Evolutionary conservation across 768 basidiomycete genomes (phyloP).

Genomic region (Sarcomyxa edulis): DNA sequence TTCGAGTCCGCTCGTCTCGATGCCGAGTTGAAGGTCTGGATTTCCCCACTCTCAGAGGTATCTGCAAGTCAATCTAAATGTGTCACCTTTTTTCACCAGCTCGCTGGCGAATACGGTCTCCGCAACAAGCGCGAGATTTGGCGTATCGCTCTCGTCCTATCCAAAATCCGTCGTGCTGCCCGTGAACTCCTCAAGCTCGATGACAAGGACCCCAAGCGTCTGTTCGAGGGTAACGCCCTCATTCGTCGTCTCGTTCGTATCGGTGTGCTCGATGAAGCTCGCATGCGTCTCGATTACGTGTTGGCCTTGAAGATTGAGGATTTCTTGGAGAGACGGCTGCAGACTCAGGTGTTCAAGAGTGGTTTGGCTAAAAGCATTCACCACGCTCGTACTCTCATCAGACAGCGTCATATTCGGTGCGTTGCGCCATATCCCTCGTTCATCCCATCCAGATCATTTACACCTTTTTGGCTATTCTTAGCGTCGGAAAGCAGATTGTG

Average conservation of each 20-base stretch:
- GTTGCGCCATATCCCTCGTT: constrained; percentile 18
- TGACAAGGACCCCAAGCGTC: constrained; percentile 98
- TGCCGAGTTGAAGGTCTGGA: constrained; percentile 90
- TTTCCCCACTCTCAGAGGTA: constrained; percentile 3
- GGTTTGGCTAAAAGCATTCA: constrained; percentile 98
- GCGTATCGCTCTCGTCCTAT: constrained; percentile 96
- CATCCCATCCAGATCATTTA: not conserved
- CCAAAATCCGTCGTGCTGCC: constrained; percentile 99
- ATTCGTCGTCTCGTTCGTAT: constrained; percentile 96
- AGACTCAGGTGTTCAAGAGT: constrained; percentile 99
- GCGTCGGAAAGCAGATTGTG: constrained; percentile 98
- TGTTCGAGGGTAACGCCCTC: constrained; percentile 98
- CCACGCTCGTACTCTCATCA: constrained; percentile 96
- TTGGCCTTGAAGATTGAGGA: constrained; percentile 98
- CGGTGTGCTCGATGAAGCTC: constrained; percentile 97
- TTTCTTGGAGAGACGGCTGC: constrained; percentile 98
- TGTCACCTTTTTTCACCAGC: constrained; percentile 54
- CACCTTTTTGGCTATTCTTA: constrained; percentile 18
- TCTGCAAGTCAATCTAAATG: not conserved
- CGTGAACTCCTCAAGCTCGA: constrained; percentile 99
- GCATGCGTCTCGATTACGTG: constrained; percentile 99
- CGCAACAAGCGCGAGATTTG: constrained; percentile 99
- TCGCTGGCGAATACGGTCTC: constrained; percentile 99
- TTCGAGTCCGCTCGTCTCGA: constrained; percentile 98
- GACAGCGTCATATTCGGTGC: constrained; percentile 97